Base-by-base conservation (phyloP, 2,329 filamentous ascomycete species). In the Paracamarosporium sp. region DNA sequence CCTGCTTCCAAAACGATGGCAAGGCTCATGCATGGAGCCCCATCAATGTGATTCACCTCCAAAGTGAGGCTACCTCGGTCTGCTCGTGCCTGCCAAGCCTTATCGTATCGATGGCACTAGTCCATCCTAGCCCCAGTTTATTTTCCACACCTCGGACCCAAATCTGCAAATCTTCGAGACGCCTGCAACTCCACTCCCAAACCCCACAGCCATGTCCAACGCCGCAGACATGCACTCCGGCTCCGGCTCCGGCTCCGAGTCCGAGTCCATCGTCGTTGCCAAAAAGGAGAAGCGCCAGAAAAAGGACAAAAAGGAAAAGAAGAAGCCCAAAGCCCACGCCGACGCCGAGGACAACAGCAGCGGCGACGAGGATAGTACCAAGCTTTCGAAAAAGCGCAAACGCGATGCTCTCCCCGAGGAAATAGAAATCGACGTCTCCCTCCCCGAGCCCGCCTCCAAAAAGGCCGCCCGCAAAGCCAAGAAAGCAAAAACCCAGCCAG, bases 381-480 rank as follows among this genome's bases (percentile, higher is more conserved):
- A 66, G 27, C 61, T 62, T 50, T 65, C 71, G n/a, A 76, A 76
- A 57, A 83, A 83, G 70, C 80, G 81, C 55, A 83, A 83, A 68
- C 78, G 79, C 87, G 68, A 90, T 90, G 68, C 83, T 85, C 65
- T 88, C 0, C 70, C 82, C 53, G 76, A 79, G 30, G 85, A 88
- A 46, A 90, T 99, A 70, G 92, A 96, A 76, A 93, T 99, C 73
- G 92, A 99, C 75, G 80, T 99, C 61, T 84, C 82, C 63, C 88
- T 91, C n/a, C 95, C 95, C 25, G 93, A 98, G 73, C 95, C 95
- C 20, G 92, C 92, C 1, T 98, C 95, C 31, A 99, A 98, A 78
- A 96, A 95, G 75, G 93, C 92, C 60, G 87, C 93, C 66, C 92
- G 95, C 74, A 89, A 89, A 60, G 86, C 96, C 57, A 98, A 97